Evolutionary conservation across 306 rosid genomes (phyloP).

Genomic region (Delonix regia): DNA sequence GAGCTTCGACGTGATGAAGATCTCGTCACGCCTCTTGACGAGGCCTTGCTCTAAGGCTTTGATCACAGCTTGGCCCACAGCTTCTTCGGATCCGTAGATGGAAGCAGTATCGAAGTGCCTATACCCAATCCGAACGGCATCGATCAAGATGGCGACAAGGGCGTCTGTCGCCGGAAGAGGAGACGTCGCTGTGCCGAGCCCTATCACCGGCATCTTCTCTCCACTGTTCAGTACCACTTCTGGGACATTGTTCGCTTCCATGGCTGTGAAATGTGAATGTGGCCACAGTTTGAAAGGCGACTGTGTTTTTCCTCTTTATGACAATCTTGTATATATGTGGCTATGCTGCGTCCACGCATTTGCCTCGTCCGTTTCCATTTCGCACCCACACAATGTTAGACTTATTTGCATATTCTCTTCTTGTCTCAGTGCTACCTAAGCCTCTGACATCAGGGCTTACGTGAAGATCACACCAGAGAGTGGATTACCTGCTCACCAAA

Average conservation of each 20-base stretch:
- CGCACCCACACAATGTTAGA: too few species aligned
- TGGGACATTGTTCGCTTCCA: conserved; percentile 23
- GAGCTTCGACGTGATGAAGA: conserved; percentile 63
- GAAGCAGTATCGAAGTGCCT: conserved; percentile 50
- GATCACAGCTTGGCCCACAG: conserved; percentile 47
- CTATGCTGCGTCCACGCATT: not conserved
- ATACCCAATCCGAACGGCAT: conserved; percentile 29
- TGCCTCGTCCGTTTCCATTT: not conserved
- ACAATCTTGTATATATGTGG: too few species aligned
- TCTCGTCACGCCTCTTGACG: conserved; percentile 44
- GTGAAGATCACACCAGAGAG: too few species aligned
- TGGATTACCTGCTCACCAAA: too few species aligned
- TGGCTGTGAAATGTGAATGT: too few species aligned
- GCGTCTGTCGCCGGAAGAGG: conserved; percentile 25
- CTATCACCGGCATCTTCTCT: conserved; percentile 28
- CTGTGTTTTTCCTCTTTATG: too few species aligned
- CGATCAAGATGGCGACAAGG: conserved; percentile 9
- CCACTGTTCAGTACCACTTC: conserved; percentile 20
- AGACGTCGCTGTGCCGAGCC: conserved; percentile 25
- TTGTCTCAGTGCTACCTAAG: too few species aligned
- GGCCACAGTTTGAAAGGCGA: too few species aligned
- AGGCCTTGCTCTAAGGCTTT: conserved; percentile 47
- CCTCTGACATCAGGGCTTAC: too few species aligned
- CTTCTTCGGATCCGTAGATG: conserved; percentile 40
- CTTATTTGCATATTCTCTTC: too few species aligned